phyloP scores from a whole-genome alignment of 192 early-diverging fungal species.

The Backusella australiensis region DNA sequence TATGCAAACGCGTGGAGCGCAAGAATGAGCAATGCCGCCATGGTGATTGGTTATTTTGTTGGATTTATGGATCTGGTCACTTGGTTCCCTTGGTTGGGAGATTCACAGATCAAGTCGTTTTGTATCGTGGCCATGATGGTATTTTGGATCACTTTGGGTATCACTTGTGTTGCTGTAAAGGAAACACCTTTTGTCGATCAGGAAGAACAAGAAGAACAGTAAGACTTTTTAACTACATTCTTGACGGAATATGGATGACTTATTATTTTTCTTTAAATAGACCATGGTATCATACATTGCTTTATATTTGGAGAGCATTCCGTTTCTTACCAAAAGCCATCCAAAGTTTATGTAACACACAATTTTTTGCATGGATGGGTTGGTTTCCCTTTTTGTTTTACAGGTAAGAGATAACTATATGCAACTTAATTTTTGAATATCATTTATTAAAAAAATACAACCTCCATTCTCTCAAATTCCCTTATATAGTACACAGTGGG shows the following conservation, averaged over 20 bases:
- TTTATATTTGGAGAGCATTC: constrained; percentile 58
- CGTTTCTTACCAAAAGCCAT: constrained; percentile 68
- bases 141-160: constrained; percentile 53
- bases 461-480: background rate
- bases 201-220: constrained; percentile 21
- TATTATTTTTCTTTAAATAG: constrained; percentile 29
- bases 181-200: constrained; percentile 45
- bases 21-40: constrained; percentile 83
- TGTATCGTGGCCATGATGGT: constrained; percentile 69
- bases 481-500: constrained; percentile 63
- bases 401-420: constrained; percentile 44
- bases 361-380: constrained; percentile 97
- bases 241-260: background rate
- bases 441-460: background rate
- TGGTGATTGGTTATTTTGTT: constrained; percentile 82
- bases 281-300: constrained; percentile 45
- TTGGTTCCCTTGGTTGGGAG: constrained; percentile 67
- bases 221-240: constrained; percentile 2
- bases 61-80: constrained; percentile 78
- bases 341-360: constrained; percentile 79
- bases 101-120: constrained; percentile 80
- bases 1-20: constrained; percentile 82
- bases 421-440: constrained; percentile 34
- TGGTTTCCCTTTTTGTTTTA: constrained; percentile 99
- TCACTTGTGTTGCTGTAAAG: constrained; percentile 68